Evolutionary conservation across 768 basidiomycete species (phyloP).

Genomic region (Pisolithus microcarpus): DNA sequence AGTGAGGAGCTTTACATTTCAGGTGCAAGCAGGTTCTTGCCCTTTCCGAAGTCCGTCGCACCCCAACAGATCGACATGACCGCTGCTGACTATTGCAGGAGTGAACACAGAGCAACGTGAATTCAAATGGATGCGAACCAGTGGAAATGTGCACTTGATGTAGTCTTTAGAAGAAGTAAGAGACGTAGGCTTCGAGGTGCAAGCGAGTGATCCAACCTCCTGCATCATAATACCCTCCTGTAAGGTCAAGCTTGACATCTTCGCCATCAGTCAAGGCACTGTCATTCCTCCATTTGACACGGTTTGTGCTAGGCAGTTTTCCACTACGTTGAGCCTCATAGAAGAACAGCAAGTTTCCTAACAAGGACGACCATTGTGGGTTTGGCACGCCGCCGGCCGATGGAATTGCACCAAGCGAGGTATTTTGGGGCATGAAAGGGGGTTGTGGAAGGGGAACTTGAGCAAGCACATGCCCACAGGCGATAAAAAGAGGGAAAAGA

Average conservation of each 20-base stretch:
- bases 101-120: background rate
- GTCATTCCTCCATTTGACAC: slow-evolving; percentile 84
- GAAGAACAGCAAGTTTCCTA: slow-evolving; percentile 80
- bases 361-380: slow-evolving; percentile 71
- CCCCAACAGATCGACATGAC: slow-evolving; percentile 90
- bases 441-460: slow-evolving; percentile 62
- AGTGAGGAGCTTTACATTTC: background rate
- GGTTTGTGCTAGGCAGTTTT: slow-evolving; percentile 53
- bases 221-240: slow-evolving; percentile 89
- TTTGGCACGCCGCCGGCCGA: slow-evolving; percentile 49
- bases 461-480: slow-evolving; percentile 30
- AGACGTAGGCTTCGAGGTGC: background rate
- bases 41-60: slow-evolving; percentile 75
- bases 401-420: slow-evolving; percentile 46
- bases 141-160: slow-evolving; percentile 80
- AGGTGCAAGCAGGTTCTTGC: slow-evolving; percentile 26
- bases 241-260: slow-evolving; percentile 67
- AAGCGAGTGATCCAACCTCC: slow-evolving; percentile 49
- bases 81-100: slow-evolving; percentile 55
- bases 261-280: slow-evolving; percentile 71
- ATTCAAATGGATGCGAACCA: slow-evolving; percentile 41
- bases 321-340: slow-evolving; percentile 91
- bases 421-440: slow-evolving; percentile 56
- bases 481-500: slow-evolving; percentile 11
- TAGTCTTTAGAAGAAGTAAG: slow-evolving; percentile 46